Base-by-base conservation (phyloP, 2,329 filamentous ascomycete species). In the Claviceps maximensis region DNA sequence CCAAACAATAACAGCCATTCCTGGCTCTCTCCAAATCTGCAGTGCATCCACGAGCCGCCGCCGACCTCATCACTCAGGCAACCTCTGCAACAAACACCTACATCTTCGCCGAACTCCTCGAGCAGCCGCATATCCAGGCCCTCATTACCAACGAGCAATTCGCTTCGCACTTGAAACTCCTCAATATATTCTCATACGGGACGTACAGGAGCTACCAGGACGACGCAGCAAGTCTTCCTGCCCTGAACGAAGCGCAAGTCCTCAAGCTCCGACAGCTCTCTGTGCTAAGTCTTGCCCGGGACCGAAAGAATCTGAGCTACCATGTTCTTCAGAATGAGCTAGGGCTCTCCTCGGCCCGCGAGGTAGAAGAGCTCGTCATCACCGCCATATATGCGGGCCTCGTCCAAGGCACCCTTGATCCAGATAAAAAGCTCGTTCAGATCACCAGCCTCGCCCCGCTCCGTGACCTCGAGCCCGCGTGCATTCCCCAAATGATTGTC, bases 31-130 rank as follows among this genome's bases (percentile, higher is more conserved):
- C 86, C 63, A 93, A 90, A 66, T 87, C 89, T 12, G 89, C 88
- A 57, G 87, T 82, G 7, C 89, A 89, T 12, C 84, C 89, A 42
- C 84, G 87, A 60, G 88, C 89, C 54, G 86, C 90, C 44, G 84
- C 87, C 63, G 89, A 95, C 66, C 80, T 97, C 52, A 80, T 97
- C 66, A 82, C 78, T 46, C 87, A 89, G 70, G 93, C 90, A 56
- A 97, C 89, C 50, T 89, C 89, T n/a, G 84, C 84, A 53, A 82
- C 87, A 29, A 87, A 89, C 69, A 95, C 90, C 58, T 98, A 85
- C 69, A 79, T 97, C 70, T 98, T 98, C 73, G 82, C 87, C 59
- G 91, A 97, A 71, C 83, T 98, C n/a, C 82, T 98, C 40, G 78
- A 86, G 61, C 82, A 83, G 1, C 82, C 87, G 0, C 82, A 88